Conservation (phyloP, 768 basidiomycete species). For the Melanogaster broomeanus region DNA sequence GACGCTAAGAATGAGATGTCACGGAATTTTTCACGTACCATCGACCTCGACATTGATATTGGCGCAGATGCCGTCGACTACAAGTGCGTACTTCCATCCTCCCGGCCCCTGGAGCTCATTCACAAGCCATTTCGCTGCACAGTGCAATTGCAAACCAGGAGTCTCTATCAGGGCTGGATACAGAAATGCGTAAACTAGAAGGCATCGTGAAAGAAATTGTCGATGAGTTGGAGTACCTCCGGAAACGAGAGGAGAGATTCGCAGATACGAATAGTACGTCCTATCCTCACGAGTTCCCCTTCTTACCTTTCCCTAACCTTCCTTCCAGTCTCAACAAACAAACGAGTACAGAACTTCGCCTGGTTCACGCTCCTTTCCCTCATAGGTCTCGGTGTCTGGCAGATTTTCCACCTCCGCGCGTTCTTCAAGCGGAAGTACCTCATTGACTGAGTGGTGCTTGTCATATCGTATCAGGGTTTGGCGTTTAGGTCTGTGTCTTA, state of each 20-base stretch:
- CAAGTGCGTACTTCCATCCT: conserved; percentile 63
- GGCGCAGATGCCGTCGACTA: conserved; percentile 99
- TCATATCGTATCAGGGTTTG: conserved; percentile 4
- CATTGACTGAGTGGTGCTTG: conserved; percentile 59
- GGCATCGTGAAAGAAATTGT: conserved; percentile 92
- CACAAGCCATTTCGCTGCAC: conserved; percentile 8
- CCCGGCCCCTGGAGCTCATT: background rate
- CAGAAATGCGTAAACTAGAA: conserved; percentile 98
- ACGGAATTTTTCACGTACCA: conserved; percentile 56
- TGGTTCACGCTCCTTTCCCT: conserved; percentile 85
- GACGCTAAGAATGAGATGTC: conserved; percentile 50
- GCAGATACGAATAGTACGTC: conserved; percentile 85
- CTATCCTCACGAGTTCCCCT: background rate
- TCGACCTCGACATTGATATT: conserved; percentile 97
- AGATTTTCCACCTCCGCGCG: conserved; percentile 89
- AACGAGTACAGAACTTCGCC: conserved; percentile 90
- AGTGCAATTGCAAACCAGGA: conserved; percentile 99
- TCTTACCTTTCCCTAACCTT: background rate
- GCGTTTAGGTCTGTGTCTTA: conserved; percentile 3
- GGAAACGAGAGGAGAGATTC: conserved; percentile 87
- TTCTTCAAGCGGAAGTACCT: conserved; percentile 98
- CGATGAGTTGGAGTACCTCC: conserved; percentile 91
- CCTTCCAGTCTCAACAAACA: conserved; percentile 80
- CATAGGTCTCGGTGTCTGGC: conserved; percentile 85
- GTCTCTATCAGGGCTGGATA: conserved; percentile 91